phyloP scores from a whole-genome alignment of 257 asterid genomes.

The Nicotiana paniculata region DNA sequence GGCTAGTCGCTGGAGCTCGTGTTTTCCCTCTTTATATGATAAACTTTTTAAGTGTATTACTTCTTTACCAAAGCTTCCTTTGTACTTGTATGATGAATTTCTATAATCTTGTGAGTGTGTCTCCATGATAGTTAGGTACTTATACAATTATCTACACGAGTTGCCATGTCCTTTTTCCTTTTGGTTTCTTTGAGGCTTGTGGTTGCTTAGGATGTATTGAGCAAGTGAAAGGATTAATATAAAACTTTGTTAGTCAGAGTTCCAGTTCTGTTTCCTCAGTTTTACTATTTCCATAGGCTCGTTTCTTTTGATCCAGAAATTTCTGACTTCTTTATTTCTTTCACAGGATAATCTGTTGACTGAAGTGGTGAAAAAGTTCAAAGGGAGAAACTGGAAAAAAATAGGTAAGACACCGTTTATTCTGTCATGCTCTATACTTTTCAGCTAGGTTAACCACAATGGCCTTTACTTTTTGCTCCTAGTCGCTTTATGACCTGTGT shows the following conservation, averaged over 20 bases:
- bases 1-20: not conserved
- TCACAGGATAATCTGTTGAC: constrained; percentile 58
- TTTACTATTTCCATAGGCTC: not conserved
- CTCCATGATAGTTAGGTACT: not conserved
- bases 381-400: constrained; percentile 68
- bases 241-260: not conserved
- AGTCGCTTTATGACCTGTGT: not conserved
- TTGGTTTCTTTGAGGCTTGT: not conserved
- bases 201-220: not conserved
- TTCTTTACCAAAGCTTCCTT: not conserved
- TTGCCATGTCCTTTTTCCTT: not conserved
- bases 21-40: not conserved
- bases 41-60: not conserved
- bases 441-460: not conserved
- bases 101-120: not conserved
- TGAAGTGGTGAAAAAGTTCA: constrained; percentile 47
- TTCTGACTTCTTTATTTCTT: constrained; percentile 4
- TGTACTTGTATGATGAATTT: not conserved
- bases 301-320: not conserved
- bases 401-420: constrained; percentile 36
- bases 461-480: constrained; percentile 8
- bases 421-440: not conserved
- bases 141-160: not conserved
- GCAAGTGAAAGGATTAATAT: not conserved
- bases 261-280: not conserved